Conservation (phyloP, 1,284 basidiomycete species). For the Apiotrichum brassicae region DNA sequence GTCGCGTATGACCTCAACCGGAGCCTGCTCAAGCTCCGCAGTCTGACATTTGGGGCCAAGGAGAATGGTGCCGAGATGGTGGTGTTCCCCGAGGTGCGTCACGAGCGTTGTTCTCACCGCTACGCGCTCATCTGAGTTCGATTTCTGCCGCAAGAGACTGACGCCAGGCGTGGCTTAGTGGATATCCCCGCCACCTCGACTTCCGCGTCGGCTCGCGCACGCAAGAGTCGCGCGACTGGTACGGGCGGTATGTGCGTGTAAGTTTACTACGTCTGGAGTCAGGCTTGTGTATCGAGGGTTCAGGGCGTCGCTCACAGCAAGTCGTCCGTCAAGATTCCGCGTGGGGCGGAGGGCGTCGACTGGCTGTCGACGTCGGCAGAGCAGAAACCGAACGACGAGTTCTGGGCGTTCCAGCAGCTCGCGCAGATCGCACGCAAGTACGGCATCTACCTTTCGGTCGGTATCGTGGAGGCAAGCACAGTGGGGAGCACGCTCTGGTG, state of each 20-base stretch:
- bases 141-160: too few species aligned
- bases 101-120: neutral
- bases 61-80: conserved; percentile 55
- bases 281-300: too few species aligned
- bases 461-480: conserved; percentile 60
- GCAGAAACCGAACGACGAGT: conserved; percentile 8
- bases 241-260: conserved; percentile 46
- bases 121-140: too few species aligned
- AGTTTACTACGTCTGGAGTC: conserved; percentile 3
- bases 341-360: conserved; percentile 16
- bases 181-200: conserved; percentile 39
- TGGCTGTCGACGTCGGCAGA: conserved; percentile 15
- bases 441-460: conserved; percentile 58
- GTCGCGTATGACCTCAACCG: conserved; percentile 53
- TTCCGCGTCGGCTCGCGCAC: conserved; percentile 30
- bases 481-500: conserved; percentile 62
- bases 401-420: conserved; percentile 21
- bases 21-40: conserved; percentile 57
- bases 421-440: conserved; percentile 20
- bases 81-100: conserved; percentile 58
- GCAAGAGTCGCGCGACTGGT: conserved; percentile 33
- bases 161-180: conserved; percentile 51
- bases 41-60: conserved; percentile 52
- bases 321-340: conserved; percentile 20
- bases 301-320: conserved; percentile 10